Evolutionary conservation across 352 stramenopile genomes (phyloP).

Genomic region (Pythium guiyangense): DNA sequence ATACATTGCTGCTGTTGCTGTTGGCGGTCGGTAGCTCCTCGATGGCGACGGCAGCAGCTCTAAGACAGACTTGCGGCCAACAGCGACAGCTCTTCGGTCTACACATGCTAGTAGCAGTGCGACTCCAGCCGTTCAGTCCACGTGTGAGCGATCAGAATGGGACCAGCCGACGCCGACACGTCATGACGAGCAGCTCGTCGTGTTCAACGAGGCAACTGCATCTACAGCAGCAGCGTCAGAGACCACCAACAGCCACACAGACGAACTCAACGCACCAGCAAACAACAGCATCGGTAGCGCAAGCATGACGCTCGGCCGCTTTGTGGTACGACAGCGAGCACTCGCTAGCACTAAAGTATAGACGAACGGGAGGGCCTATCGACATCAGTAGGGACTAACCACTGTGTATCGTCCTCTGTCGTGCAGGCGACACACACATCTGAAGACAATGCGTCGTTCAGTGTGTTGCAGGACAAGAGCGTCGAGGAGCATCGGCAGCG

Average conservation of each 20-base stretch:
- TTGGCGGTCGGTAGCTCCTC: constrained; percentile 30
- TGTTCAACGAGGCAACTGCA: constrained; percentile 1
- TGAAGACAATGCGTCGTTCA: constrained; percentile 81
- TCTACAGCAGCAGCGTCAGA: not conserved
- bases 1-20: not conserved
- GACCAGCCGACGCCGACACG: constrained; percentile 47
- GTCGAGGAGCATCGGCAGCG: constrained; percentile 57
- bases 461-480: constrained; percentile 66
- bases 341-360: too few species aligned
- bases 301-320: constrained; percentile 60
- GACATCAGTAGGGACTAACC: not conserved
- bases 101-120: constrained; percentile 4
- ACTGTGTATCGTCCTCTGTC: not conserved
- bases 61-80: not conserved
- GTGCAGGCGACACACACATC: constrained; percentile 71
- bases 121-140: constrained; percentile 6
- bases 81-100: constrained; percentile 18
- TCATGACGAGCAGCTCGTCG: constrained; percentile 3
- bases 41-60: not conserved
- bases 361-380: too few species aligned
- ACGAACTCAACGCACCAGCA: not conserved
- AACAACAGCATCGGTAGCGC: not conserved
- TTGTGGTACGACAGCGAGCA: constrained; percentile 40
- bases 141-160: constrained; percentile 36
- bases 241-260: too few species aligned